These are phyloP conservation scores for Talaromyces sp. DNA, from an alignment of 2,329 filamentous ascomycete genomes.

Conservation along the genomic window DNA sequence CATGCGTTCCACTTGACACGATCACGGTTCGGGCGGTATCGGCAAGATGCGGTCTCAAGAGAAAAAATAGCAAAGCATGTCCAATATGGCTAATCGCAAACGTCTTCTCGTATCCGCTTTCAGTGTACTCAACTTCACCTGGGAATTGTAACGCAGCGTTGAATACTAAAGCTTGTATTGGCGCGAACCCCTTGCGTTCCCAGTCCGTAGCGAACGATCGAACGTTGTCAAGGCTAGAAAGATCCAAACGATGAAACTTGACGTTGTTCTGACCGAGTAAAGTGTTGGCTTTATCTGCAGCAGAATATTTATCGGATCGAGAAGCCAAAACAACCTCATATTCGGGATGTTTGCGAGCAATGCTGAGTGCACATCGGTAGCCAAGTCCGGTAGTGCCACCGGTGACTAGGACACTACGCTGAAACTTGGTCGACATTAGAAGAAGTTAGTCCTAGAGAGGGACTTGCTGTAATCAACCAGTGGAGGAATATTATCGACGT, in stretches of 20 bases:
- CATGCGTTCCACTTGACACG: conserved; percentile 43
- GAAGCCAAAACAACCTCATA: conserved; percentile 41
- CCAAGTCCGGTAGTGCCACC: conserved; percentile 45
- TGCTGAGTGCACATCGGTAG: conserved; percentile 35
- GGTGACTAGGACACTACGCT: conserved; percentile 31
- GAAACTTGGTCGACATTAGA: background rate
- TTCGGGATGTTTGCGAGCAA: conserved; percentile 39
- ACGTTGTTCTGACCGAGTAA: conserved; percentile 36
- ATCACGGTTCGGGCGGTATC: conserved; percentile 41
- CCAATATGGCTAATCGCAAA: conserved; percentile 50
- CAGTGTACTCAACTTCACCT: conserved; percentile 25
- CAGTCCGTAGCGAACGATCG: conserved; percentile 39
- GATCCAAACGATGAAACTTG: conserved; percentile 40
- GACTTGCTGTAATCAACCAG: no score
- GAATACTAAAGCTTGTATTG: conserved; percentile 42
- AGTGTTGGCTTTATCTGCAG: conserved; percentile 42
- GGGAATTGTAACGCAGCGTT: conserved; percentile 48
- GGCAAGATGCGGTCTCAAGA: conserved; percentile 39
- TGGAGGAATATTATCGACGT: no score
- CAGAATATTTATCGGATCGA: conserved; percentile 38
- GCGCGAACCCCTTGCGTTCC: conserved; percentile 29
- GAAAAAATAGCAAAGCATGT: conserved; percentile 47
- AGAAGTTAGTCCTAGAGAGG: no score
- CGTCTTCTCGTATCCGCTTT: conserved; percentile 45
- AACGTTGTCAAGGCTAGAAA: conserved; percentile 36